phyloP scores from a whole-genome alignment of 2,329 filamentous ascomycete genomes.

The Leptographium flavum region DNA sequence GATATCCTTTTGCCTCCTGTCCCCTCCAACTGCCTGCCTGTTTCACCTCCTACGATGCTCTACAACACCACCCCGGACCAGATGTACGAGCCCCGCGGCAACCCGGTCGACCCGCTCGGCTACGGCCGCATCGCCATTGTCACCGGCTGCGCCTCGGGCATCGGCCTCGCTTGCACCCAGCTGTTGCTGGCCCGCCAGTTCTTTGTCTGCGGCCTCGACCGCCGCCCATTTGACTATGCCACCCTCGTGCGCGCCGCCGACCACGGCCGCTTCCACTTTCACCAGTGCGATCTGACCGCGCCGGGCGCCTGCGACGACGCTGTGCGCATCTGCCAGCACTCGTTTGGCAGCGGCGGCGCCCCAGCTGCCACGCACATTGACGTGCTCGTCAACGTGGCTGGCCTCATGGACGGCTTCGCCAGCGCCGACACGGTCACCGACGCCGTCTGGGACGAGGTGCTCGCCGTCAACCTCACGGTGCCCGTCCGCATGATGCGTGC shows the following conservation, averaged over 20 bases:
- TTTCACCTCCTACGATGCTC: conserved; percentile 10
- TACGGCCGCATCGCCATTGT: conserved; percentile 28
- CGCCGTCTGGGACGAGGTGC: conserved; percentile 10
- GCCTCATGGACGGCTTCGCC: conserved; percentile 31
- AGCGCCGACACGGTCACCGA: conserved; percentile 24
- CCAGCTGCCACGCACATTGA: conserved; percentile 24
- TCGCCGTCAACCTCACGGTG: conserved; percentile 33
- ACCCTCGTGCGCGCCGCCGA: conserved; percentile 9
- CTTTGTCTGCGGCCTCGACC: conserved; percentile 10
- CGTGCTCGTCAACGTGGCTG: conserved; percentile 41
- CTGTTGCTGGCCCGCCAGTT: conserved; percentile 23
- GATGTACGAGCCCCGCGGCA: conserved; percentile 11
- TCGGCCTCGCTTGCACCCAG: conserved; percentile 29
- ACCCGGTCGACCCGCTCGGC: conserved; percentile 14
- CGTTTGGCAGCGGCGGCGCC: conserved; percentile 11
- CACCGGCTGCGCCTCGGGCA: conserved; percentile 31
- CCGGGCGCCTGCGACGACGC: conserved; percentile 18
- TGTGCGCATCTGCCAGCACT: conserved; percentile 17
- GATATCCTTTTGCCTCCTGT: too few relatives aligned
- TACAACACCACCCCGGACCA: conserved; percentile 15
- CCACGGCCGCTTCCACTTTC: conserved; percentile 25
- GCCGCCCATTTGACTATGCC: conserved; percentile 17
- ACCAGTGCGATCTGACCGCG: conserved; percentile 17
- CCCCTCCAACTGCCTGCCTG: not conserved
- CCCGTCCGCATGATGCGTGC: conserved; percentile 35